These are phyloP conservation scores for Coemansia interrupta DNA, from an alignment of 192 early-diverging fungal species.

Conservation along the genomic window DNA sequence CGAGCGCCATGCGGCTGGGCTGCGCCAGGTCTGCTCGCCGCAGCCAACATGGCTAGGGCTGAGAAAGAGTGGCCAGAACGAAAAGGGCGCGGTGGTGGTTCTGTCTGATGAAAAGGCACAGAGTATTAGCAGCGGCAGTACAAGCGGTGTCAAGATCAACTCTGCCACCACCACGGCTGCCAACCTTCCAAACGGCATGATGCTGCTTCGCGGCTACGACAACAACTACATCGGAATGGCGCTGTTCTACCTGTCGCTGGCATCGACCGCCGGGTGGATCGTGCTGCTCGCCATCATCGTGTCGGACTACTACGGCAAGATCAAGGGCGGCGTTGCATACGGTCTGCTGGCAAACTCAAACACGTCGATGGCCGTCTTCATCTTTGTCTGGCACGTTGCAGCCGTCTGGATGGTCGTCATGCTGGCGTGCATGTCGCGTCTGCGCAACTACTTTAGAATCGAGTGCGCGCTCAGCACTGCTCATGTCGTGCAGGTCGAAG, in stretches of 20 bases:
- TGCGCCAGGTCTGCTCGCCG: constrained; percentile 28
- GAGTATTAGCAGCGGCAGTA: background rate
- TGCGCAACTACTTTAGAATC: constrained; percentile 73
- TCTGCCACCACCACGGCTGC: background rate
- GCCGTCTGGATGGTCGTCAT: constrained; percentile 67
- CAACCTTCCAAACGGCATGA: constrained; percentile 27
- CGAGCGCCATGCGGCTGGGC: constrained; percentile 12
- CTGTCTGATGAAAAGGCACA: background rate
- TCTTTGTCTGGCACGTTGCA: constrained; percentile 70
- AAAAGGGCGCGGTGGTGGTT: constrained; percentile 14
- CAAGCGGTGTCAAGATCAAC: background rate
- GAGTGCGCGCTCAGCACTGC: constrained; percentile 53
- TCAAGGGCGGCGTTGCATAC: constrained; percentile 52
- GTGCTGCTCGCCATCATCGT: constrained; percentile 64
- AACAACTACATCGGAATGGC: constrained; percentile 55
- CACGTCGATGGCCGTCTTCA: constrained; percentile 61
- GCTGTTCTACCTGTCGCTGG: constrained; percentile 51
- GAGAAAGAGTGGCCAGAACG: constrained; percentile 3
- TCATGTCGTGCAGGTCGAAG: constrained; percentile 57
- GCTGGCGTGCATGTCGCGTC: constrained; percentile 37
- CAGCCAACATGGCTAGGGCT: constrained; percentile 8
- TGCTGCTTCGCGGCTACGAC: constrained; percentile 65
- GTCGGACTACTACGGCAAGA: constrained; percentile 72
- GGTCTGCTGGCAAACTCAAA: constrained; percentile 62
- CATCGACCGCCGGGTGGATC: constrained; percentile 63